Evolutionary conservation across 768 basidiomycete species (phyloP), one percentile per base, ranked within the genome.

Genomic region (Lentinula boryana): DNA sequence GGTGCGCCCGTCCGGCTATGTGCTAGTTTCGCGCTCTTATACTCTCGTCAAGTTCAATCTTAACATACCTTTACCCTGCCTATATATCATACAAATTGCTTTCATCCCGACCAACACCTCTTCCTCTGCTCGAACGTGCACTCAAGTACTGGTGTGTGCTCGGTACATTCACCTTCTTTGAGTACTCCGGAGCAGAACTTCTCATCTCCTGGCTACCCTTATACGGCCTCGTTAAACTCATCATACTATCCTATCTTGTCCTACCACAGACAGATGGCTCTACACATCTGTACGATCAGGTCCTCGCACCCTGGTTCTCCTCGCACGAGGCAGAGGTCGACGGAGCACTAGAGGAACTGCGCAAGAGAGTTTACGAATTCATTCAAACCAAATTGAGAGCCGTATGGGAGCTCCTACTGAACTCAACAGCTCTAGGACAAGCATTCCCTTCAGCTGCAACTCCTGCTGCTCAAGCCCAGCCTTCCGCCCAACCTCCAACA

Each of bases 21-120:
- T 52, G 59, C 23, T 23, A 44, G 38, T 62, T 50, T 21, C 43
- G 38, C 54, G 12, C 54, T 16, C 56, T 49, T 21, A 58, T 16
- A 35, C 31, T 9, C 21, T 48, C 18, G 4, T 62, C 7, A 64
- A 91, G 89, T 71, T 87, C 88, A n/a, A 72, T 82, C 38, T 79
- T 78, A 5, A 91, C 88, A 18, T 95, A 93, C 73, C 81, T 95
- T 43, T 96, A 98, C 71, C 95, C 95, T 0, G 91, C 89, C 23
- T 98, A 98, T 75, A 91, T 93, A 33, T 95, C 93, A n/a, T 98
- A 95, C 78, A 98, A 98, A 78, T 86, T 91, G 0, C 83, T 98
- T 35, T 89, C 89, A 40, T 86, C 89, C 66, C 81, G 92, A n/a
- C 91, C 91, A 18, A 90, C 91, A 1, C 88, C 87, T 0, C 91